Evolutionary conservation across 2,329 filamentous ascomycete genomes (phyloP).

Genomic region (Aspergillus sp.): DNA sequence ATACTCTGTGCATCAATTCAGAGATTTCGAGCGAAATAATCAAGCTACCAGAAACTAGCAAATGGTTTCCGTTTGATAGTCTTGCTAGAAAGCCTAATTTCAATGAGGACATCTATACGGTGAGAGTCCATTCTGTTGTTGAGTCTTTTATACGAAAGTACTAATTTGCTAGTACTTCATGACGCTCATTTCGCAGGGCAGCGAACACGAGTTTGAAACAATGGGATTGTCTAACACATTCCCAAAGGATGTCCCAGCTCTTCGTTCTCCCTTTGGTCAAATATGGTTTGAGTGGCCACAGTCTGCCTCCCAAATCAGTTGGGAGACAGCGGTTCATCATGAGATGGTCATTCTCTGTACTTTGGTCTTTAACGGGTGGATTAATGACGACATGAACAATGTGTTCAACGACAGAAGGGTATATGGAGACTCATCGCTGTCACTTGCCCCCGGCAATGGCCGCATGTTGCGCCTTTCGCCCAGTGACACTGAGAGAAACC

Average conservation of each 20-base stretch:
- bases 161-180: constrained; percentile 25
- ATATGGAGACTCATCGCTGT: not conserved
- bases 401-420: not conserved
- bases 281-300: constrained; percentile 31
- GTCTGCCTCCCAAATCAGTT: constrained; percentile 17
- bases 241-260: constrained; percentile 13
- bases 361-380: constrained; percentile 24
- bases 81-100: constrained; percentile 27
- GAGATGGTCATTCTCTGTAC: constrained; percentile 23
- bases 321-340: constrained; percentile 23
- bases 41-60: constrained; percentile 25
- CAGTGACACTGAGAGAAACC: not conserved
- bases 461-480: constrained; percentile 6
- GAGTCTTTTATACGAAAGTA: not conserved
- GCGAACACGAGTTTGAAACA: not conserved
- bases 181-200: constrained; percentile 24
- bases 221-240: constrained; percentile 21
- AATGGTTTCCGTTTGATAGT: constrained; percentile 43
- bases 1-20: constrained; percentile 30
- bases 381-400: constrained; percentile 9
- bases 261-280: constrained; percentile 28
- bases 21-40: constrained; percentile 21
- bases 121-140: constrained; percentile 16
- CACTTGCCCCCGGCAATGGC: not conserved
- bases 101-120: constrained; percentile 24